A percentile compares a stretch with the other conserved stretches of the same genome.
These are phyloP conservation scores for Botrytis galanthina DNA, from an alignment of 2,329 filamentous ascomycete species.

Conservation along the genomic window DNA sequence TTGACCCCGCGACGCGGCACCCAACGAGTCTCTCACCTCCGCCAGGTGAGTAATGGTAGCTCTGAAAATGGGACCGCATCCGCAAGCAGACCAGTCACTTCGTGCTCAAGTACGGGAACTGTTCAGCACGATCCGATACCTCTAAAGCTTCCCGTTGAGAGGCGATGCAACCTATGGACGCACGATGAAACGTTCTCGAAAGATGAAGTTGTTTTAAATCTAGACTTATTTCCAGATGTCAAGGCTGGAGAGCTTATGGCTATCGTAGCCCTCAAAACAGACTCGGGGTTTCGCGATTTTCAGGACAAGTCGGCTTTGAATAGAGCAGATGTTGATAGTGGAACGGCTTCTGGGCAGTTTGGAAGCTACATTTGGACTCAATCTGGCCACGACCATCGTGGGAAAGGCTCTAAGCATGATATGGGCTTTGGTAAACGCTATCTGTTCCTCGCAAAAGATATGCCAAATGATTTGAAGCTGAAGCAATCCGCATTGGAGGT, in stretches of 20 bases:
- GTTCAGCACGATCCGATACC: conserved; percentile 29
- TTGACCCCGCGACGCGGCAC: conserved; percentile 33
- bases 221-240: conserved; percentile 66
- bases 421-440: conserved; percentile 50
- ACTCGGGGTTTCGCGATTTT: conserved; percentile 47
- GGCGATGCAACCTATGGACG: conserved; percentile 38
- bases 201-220: conserved; percentile 78
- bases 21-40: conserved; percentile 35
- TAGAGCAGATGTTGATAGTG: conserved; percentile 28
- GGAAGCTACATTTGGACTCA: conserved; percentile 16
- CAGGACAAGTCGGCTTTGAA: conserved; percentile 39
- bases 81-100: conserved; percentile 30
- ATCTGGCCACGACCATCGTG: conserved; percentile 16
- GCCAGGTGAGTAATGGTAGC: conserved; percentile 37
- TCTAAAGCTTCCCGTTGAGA: conserved; percentile 30
- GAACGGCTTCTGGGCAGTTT: neutral
- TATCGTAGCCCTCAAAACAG: conserved; percentile 60
- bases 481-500: conserved; percentile 66
- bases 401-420: conserved; percentile 29
- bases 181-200: conserved; percentile 68
- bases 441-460: conserved; percentile 70
- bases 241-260: conserved; percentile 69
- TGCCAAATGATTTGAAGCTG: conserved; percentile 64
- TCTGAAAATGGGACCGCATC: conserved; percentile 25
- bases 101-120: conserved; percentile 32